phyloP scores from a whole-genome alignment of 805 yeast species.

The Suhomyces emberorum region DNA sequence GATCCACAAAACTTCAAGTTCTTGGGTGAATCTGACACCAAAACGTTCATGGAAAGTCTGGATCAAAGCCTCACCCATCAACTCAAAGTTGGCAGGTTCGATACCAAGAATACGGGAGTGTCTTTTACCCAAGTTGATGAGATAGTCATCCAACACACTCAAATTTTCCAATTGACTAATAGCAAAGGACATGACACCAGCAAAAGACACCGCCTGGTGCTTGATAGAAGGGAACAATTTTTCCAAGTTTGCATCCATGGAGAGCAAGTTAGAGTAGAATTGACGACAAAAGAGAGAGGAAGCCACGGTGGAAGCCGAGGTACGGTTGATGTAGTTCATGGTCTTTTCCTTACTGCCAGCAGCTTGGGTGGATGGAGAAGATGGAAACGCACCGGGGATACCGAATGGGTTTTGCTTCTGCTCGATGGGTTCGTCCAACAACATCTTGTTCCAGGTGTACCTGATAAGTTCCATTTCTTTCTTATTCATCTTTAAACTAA shows the following conservation, averaged over 20 bases:
- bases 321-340: conserved; percentile 11
- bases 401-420: conserved; percentile 14
- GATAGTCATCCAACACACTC: conserved; percentile 52
- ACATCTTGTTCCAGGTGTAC: conserved; percentile 44
- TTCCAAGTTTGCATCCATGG: conserved; percentile 60
- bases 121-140: conserved; percentile 64
- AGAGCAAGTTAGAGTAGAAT: conserved; percentile 65
- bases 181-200: conserved; percentile 71
- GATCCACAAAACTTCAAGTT: conserved; percentile 68
- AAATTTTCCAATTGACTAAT: conserved; percentile 62
- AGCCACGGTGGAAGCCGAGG: conserved; percentile 23
- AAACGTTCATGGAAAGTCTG: conserved; percentile 68
- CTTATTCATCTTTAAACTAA: conserved; percentile 18
- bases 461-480: conserved; percentile 44
- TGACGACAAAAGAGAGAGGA: conserved; percentile 69
- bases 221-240: conserved; percentile 67
- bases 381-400: conserved; percentile 40
- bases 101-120: conserved; percentile 75
- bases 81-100: conserved; percentile 61
- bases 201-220: conserved; percentile 78
- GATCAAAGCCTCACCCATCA: conserved; percentile 71
- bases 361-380: conserved; percentile 1
- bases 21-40: conserved; percentile 48
- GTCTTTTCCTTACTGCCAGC: conserved; percentile 10
- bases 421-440: conserved; percentile 31